Evolutionary conservation across 257 asterid species (phyloP).

Genomic region (Ilex aquifolium): DNA sequence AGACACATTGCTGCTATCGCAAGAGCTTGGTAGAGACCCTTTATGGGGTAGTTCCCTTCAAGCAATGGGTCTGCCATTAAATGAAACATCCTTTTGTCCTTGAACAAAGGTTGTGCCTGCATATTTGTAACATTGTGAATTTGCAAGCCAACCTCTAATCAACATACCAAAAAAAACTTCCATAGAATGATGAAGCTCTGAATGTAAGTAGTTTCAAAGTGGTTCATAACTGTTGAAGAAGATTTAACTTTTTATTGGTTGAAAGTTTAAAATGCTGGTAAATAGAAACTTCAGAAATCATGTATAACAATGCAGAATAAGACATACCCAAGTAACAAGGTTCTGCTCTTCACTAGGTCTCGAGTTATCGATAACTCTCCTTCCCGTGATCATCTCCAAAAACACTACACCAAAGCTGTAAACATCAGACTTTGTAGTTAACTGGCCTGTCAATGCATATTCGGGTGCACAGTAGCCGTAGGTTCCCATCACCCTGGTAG

Average conservation of each 20-base stretch:
- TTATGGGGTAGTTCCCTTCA: conserved; percentile 38
- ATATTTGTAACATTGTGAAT: not conserved
- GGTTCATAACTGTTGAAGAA: no score
- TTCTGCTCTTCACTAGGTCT: conserved; percentile 42
- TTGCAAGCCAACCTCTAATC: no score
- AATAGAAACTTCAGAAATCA: no score
- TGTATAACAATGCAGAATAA: not conserved
- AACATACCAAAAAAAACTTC: no score
- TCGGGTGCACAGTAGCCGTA: conserved; percentile 68
- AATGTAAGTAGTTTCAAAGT: no score
- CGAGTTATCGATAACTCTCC: conserved; percentile 43
- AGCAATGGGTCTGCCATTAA: conserved; percentile 48
- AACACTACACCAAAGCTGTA: conserved; percentile 60
- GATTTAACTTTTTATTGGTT: no score
- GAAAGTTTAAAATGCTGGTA: no score
- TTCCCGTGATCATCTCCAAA: conserved; percentile 51
- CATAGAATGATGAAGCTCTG: no score
- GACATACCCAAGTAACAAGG: conserved; percentile 44
- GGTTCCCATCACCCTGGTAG: conserved; percentile 57
- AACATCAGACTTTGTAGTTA: conserved; percentile 46
- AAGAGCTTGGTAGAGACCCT: conserved; percentile 48
- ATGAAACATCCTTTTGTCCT: conserved; percentile 45
- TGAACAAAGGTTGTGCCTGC: conserved; percentile 58
- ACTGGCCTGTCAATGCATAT: conserved; percentile 35
- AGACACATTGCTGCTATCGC: conserved; percentile 69